Evolutionary conservation across 495 filamentous ascomycete genomes (phyloP).

Genomic region (Neurospora sp.): DNA sequence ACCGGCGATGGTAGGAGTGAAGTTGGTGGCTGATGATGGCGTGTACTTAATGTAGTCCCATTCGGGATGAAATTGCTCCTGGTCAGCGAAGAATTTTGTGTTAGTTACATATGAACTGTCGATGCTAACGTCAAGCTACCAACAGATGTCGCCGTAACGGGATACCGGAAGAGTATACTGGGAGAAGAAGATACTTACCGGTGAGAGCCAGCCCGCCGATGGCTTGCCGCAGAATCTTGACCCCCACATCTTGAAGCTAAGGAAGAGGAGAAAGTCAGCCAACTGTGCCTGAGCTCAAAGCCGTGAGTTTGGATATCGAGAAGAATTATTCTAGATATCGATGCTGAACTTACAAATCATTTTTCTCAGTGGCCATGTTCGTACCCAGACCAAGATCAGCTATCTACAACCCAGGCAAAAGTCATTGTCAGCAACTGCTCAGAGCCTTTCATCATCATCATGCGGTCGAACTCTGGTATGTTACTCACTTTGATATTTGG

Average conservation of each 20-base stretch:
- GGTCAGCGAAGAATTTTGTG: background rate
- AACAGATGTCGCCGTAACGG: background rate
- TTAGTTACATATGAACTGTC: background rate
- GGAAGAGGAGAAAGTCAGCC: background rate
- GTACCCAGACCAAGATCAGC: background rate
- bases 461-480: background rate
- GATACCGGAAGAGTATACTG: background rate
- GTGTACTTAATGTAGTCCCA: background rate
- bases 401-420: background rate
- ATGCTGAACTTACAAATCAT: background rate
- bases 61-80: conserved; percentile 1
- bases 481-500: background rate
- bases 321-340: background rate
- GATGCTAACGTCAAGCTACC: background rate
- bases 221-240: background rate
- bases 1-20: background rate
- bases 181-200: background rate
- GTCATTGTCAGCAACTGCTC: background rate
- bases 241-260: background rate
- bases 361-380: background rate
- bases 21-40: background rate
- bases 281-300: background rate
- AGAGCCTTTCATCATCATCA: background rate
- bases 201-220: background rate
- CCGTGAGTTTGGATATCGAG: background rate